Evolutionary conservation across 768 basidiomycete species (phyloP).

Genomic region (Infundibulicybe gibba): DNA sequence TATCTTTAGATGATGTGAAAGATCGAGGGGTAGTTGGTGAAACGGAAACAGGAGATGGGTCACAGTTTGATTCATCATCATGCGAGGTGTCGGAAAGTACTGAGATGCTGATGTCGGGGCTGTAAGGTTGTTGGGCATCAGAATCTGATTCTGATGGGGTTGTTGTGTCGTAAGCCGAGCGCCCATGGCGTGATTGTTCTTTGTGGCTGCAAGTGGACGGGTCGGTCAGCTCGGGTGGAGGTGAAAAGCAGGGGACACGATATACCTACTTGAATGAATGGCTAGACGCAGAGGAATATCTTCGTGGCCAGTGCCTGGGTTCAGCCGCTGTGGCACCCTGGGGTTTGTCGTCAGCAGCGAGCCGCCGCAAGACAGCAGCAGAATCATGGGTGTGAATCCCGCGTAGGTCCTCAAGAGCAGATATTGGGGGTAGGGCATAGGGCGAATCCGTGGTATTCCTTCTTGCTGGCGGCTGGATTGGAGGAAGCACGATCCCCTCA

Average conservation of each 20-base stretch:
- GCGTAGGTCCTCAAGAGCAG: conserved; percentile 61
- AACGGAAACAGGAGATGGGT: conserved; percentile 49
- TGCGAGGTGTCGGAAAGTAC: conserved; percentile 34
- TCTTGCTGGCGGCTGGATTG: conserved; percentile 29
- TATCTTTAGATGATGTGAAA: conserved; percentile 20
- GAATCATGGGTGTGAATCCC: conserved; percentile 52
- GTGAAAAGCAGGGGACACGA: not conserved
- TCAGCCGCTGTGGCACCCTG: conserved; percentile 20
- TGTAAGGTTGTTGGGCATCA: conserved; percentile 2
- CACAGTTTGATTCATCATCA: conserved; percentile 44
- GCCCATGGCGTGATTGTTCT: conserved; percentile 10
- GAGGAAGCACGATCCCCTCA: conserved; percentile 31
- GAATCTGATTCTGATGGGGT: conserved; percentile 12
- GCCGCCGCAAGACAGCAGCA: conserved; percentile 60
- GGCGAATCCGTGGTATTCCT: conserved; percentile 26
- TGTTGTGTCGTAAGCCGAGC: conserved; percentile 7
- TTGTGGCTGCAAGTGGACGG: not conserved
- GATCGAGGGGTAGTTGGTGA: conserved; percentile 56
- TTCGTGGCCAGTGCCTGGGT: conserved; percentile 27
- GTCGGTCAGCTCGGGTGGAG: not conserved
- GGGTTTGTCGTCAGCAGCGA: conserved; percentile 52
- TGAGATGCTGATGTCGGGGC: conserved; percentile 15
- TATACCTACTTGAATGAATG: conserved; percentile 22
- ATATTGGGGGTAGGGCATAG: conserved; percentile 66
- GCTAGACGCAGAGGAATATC: conserved; percentile 37